Base-by-base conservation (phyloP, 2,329 filamentous ascomycete genomes). In the Pseudonectria foliicola region DNA sequence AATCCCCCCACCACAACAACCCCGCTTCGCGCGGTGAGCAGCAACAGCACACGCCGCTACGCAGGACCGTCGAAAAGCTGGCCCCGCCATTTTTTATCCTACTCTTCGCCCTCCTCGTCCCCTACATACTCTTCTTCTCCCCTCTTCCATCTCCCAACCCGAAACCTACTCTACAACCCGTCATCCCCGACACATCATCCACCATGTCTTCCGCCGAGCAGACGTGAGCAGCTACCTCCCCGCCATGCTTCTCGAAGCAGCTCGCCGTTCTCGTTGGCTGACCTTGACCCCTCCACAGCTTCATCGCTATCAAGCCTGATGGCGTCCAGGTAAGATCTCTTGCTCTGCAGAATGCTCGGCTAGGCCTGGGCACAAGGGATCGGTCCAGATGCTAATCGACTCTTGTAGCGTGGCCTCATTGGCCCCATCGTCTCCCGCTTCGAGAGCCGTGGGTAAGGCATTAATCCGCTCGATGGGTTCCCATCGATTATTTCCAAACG, bases 221-320 rank as follows among this genome's bases (percentile, higher is more conserved):
- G 75, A 95, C 88, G 87, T 94, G 71, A 68, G 84, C 34, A 56
- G 56, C 59, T 59, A 56, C 59, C 46, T 59, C 55, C 57, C 53
- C 33, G 33, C 30, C 21, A 29, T 33, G 26, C 26, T 33, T 44
- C 40, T 51, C 49, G 36, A 43, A n/a, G n/a, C n/a, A n/a, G 35
- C 10, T 33, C 33, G 25, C 36, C 28, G 18, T 28, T 35, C 34
- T 31, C 30, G 33, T 38, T 13, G 33, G 23, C 24, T 38, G 44
- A 14, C 46, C 26, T 49, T 60, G 38, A 60, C 49, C 35, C 28
- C 42, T 42, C 37, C 53, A 54, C 60, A 96, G 90, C 75, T 96
- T 96, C 85, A 96, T 96, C 79, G 92, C 92, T 66, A 87, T 98
- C 80, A 98, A 98, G 88, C 92, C 90, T 58, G 92, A 96, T 73